Base-by-base conservation (phyloP, 495 filamentous ascomycete species). In the Hypomontagnella monticulosa region DNA sequence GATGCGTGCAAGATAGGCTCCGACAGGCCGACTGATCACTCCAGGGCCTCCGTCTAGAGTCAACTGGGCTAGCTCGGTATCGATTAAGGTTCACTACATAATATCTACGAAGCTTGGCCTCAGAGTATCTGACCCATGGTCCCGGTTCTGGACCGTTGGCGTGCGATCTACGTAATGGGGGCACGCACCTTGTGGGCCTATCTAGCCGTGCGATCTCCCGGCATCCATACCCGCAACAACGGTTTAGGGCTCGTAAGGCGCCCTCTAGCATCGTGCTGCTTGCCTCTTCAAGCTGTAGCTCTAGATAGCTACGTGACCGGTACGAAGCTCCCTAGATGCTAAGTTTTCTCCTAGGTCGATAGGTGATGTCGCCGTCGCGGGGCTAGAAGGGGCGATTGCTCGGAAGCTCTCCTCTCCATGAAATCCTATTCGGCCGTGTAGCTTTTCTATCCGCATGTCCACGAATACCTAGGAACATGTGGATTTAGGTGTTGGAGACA, bases 391-490 rank as follows among this genome's bases (percentile, higher is more conserved):
- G 18, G 15, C 15, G 0, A 0, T 19, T 43, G n/a, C n/a, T 4
- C 30, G 0, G 16, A 50, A 38, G 1, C 20, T 38, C 36, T 20
- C 34, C 4, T 12, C 15, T 50, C 44, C 16, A 6, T 34, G 34
- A 32, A 36, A 30, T 44, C 47, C 33, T 52, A 41, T 42, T 41
- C 19, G 19, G 4, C 40, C 32, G 32, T 40, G 20, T n/a, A 15
- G 9, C n/a, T 15, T 10, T 33, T 12, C 44, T 40, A 66, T 42
- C 30, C 36, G 34, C 41, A n/a, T n/a, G n/a, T 15, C 15, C 48
- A 34, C 42, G 27, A 34, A 53, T 59, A 59, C 59, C 55, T 49
- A 55, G 55, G 62, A 59, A 66, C 49, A 41, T 9, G 27, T n/a
- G 8, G 36, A 38, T 10, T 43, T 15, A 50, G n/a, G 43, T 41